Conservation (phyloP, 2,329 filamentous ascomycete species). For the Plenodomus biglobosus region DNA sequence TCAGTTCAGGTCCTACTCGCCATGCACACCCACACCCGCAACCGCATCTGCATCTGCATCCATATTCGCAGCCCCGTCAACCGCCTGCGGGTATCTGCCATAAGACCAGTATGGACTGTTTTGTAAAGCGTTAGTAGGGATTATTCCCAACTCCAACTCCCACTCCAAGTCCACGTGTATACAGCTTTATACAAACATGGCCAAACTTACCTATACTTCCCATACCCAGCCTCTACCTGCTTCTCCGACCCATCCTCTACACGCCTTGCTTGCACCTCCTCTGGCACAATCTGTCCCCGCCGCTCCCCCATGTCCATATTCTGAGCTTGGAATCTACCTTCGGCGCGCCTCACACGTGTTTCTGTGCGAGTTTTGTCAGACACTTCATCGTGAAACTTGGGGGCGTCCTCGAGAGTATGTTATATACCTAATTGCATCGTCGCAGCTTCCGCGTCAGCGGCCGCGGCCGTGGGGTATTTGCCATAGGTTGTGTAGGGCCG, state of each 20-base stretch:
- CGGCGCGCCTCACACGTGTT: not conserved
- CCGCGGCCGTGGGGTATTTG: not conserved
- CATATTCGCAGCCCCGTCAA: too few relatives aligned
- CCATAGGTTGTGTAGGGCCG: constrained; percentile 1
- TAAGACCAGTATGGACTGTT: not conserved
- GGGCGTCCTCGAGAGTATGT: not conserved
- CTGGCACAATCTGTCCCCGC: too few relatives aligned
- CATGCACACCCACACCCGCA: too few relatives aligned
- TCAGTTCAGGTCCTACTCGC: too few relatives aligned
- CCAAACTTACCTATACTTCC: not conserved
- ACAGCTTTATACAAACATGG: not conserved
- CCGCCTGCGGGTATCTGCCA: not conserved
- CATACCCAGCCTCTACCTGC: not conserved
- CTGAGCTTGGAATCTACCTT: not conserved
- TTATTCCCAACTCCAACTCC: too few relatives aligned
- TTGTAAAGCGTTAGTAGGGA: too few relatives aligned
- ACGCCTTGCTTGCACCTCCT: too few relatives aligned
- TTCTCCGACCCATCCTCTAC: too few relatives aligned
- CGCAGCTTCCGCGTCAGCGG: constrained; percentile 2
- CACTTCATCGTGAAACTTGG: not conserved
- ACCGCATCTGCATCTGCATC: too few relatives aligned
- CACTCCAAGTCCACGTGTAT: not conserved
- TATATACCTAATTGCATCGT: not conserved
- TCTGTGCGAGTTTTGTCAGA: not conserved
- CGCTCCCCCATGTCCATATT: not conserved